Evolutionary conservation across 148 eudicot genomes (phyloP).

Genomic region (Cornus suecica): DNA sequence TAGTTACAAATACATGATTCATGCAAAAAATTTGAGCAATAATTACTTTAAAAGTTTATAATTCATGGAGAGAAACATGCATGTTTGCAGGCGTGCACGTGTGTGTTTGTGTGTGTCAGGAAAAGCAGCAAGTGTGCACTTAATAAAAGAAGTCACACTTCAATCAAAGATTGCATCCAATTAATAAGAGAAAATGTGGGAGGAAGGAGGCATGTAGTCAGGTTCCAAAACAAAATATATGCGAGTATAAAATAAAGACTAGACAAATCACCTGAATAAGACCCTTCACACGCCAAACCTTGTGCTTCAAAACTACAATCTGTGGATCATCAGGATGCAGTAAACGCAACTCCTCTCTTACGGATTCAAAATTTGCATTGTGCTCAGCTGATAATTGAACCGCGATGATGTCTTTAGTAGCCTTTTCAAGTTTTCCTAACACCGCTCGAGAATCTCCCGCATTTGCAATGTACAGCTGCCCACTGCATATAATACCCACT

Average conservation of each 20-base stretch:
- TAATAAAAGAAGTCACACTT: neutral
- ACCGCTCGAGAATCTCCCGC: conserved; percentile 85
- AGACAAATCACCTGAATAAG: conserved; percentile 60
- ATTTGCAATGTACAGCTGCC: conserved; percentile 67
- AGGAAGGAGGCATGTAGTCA: neutral
- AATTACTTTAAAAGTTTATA: no score
- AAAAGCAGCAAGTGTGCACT: neutral
- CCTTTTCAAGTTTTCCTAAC: conserved; percentile 50
- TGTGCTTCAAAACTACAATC: conserved; percentile 68
- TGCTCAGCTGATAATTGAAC: conserved; percentile 76
- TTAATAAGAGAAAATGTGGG: neutral
- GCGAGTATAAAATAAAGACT: neutral
- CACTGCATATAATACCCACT: conserved; percentile 67
- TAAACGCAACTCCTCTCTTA: conserved; percentile 59
- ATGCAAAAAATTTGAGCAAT: neutral
- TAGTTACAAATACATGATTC: neutral
- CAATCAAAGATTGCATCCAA: neutral
- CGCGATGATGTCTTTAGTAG: conserved; percentile 43
- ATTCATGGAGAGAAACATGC: neutral
- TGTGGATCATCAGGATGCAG: conserved; percentile 75
- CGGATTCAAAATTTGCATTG: conserved; percentile 63
- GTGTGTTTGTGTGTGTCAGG: no score
- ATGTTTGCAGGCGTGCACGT: no score
- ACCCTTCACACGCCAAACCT: conserved; percentile 94
- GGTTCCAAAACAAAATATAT: conserved; percentile 4